Evolutionary conservation across 257 asterid species (phyloP).

Genomic region (Schizonepeta tenuifolia): DNA sequence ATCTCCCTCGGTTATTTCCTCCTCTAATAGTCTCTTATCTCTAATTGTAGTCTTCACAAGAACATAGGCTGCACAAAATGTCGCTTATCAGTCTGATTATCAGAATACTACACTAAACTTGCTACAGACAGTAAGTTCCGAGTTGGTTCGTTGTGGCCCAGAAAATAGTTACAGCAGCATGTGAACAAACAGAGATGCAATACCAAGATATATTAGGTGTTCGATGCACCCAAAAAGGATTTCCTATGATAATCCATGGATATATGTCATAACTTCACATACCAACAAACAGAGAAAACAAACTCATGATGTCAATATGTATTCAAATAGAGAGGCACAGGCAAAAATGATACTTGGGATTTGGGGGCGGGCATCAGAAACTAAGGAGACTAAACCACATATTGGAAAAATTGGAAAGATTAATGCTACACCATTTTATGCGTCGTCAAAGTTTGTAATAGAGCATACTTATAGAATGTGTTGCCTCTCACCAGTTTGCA

Average conservation of each 20-base stretch:
- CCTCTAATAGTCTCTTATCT: slow-evolving; percentile 43
- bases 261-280: background rate
- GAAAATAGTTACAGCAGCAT: background rate
- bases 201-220: background rate
- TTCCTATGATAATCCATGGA: background rate
- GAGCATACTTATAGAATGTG: background rate
- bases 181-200: background rate
- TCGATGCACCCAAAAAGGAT: background rate
- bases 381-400: background rate
- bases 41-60: slow-evolving; percentile 56
- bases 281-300: background rate
- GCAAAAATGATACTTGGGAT: background rate
- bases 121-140: background rate
- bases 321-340: background rate
- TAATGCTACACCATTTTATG: background rate
- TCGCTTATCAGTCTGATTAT: background rate
- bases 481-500: too few species aligned
- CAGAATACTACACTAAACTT: background rate
- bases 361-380: background rate
- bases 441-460: background rate
- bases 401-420: background rate
- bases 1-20: slow-evolving; percentile 38
- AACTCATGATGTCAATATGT: background rate
- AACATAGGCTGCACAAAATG: slow-evolving; percentile 57
- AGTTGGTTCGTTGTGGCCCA: background rate